Evolutionary conservation across 768 basidiomycete species (phyloP).

Genomic region (Hericium erinaceus): DNA sequence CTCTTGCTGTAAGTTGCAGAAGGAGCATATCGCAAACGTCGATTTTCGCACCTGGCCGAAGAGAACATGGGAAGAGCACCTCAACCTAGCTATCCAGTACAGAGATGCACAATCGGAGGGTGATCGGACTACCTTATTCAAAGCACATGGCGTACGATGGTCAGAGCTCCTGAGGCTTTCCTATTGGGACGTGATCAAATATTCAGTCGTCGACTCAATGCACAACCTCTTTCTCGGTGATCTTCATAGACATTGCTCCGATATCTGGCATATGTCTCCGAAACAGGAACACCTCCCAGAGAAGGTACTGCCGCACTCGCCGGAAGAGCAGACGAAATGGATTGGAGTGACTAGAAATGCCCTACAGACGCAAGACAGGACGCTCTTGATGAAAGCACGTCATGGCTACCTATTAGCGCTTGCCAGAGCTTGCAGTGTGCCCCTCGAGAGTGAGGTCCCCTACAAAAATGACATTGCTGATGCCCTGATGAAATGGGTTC

Average conservation of each 20-base stretch:
- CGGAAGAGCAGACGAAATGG: not conserved
- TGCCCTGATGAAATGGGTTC: too few relatives aligned
- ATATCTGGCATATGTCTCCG: constrained; percentile 1
- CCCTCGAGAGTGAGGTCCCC: not conserved
- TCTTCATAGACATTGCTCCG: constrained; percentile 22
- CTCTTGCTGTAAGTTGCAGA: not conserved
- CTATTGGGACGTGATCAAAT: constrained; percentile 29
- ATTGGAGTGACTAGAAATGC: too few relatives aligned
- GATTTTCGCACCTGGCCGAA: constrained; percentile 19
- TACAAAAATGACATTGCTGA: too few relatives aligned
- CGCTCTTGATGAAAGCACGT: not conserved
- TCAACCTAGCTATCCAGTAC: constrained; percentile 11
- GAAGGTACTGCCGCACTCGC: not conserved
- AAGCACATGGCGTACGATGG: constrained; percentile 18
- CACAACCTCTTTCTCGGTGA: constrained; percentile 30
- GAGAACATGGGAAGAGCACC: constrained; percentile 6
- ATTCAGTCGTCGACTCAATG: constrained; percentile 30
- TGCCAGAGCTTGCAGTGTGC: not conserved
- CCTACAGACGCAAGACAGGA: not conserved
- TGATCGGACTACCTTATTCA: constrained; percentile 6
- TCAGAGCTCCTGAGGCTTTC: constrained; percentile 24
- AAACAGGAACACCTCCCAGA: not conserved
- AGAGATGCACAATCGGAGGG: constrained; percentile 5
- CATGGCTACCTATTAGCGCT: too few relatives aligned
- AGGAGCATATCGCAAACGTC: constrained; percentile 19